Evolutionary conservation across 371 early-diverging fungal genomes (phyloP).

Genomic region (Lichtheimia hyalospora): DNA sequence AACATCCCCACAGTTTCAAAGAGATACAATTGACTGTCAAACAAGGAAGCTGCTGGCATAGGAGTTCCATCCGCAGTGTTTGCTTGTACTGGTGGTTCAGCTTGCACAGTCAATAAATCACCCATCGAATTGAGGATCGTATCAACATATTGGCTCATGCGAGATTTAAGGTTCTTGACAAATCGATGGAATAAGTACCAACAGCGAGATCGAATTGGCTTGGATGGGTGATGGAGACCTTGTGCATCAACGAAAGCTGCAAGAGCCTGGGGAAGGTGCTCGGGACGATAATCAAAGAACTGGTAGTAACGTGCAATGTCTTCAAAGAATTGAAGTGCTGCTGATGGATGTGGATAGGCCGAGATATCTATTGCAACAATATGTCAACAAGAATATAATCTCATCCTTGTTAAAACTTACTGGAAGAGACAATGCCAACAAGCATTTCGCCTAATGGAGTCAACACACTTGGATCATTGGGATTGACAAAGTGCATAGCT

Average conservation of each 20-base stretch:
- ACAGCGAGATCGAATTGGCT: constrained; percentile 74
- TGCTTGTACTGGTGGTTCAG: constrained; percentile 55
- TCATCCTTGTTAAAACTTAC: constrained; percentile 15
- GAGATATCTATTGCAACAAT: constrained; percentile 53
- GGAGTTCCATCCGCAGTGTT: constrained; percentile 50
- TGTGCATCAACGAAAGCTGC: constrained; percentile 76
- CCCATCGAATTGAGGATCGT: constrained; percentile 66
- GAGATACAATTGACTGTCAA: constrained; percentile 86
- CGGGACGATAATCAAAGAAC: constrained; percentile 72
- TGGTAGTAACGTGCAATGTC: constrained; percentile 71
- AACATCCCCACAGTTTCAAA: constrained; percentile 92
- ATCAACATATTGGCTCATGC: constrained; percentile 66
- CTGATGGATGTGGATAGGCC: constrained; percentile 79
- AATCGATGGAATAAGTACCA: constrained; percentile 92
- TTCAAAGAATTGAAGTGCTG: constrained; percentile 78
- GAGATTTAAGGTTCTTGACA: constrained; percentile 70
- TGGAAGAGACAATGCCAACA: constrained; percentile 63
- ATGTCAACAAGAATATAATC: too few relatives aligned
- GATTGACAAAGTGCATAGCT: constrained; percentile 57
- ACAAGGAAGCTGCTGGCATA: constrained; percentile 54
- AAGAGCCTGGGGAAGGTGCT: constrained; percentile 70
- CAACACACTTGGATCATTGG: constrained; percentile 36
- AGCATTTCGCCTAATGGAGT: constrained; percentile 77
- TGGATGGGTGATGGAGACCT: constrained; percentile 77
- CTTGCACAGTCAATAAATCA: constrained; percentile 73